A percentile compares a stretch with the other conserved stretches of the same genome.
phyloP scores from a whole-genome alignment of 768 basidiomycete species.

The Austroboletus festivus region DNA sequence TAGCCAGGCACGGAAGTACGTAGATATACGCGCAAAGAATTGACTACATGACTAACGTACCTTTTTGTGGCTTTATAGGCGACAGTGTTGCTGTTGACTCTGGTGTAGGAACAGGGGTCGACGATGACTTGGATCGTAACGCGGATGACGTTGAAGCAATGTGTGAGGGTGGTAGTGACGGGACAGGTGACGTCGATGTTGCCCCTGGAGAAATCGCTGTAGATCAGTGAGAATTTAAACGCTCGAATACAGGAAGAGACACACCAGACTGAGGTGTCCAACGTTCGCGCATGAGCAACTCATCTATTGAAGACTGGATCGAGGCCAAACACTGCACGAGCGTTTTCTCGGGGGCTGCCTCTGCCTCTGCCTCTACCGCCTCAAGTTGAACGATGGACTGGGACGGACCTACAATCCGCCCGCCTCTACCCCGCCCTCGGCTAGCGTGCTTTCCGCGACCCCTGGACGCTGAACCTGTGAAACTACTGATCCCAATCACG shows the following conservation, averaged over 20 bases:
- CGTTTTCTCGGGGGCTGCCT: not conserved
- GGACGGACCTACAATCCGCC: too few relatives aligned
- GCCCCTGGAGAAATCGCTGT: too few relatives aligned
- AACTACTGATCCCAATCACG: slow-evolving; percentile 8
- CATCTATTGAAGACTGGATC: slow-evolving; percentile 21
- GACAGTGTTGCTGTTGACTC: not conserved
- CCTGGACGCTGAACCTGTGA: not conserved
- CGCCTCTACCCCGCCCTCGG: not conserved
- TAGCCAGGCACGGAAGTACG: not conserved
- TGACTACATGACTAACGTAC: slow-evolving; percentile 1
- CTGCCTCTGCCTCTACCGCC: not conserved
- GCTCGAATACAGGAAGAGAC: not conserved
- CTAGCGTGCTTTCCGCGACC: not conserved
- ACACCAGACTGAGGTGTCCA: slow-evolving; percentile 4
- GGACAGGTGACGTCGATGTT: too few relatives aligned
- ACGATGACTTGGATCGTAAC: too few relatives aligned
- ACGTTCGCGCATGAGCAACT: slow-evolving; percentile 11
- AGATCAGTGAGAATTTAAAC: too few relatives aligned
- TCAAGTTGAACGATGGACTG: too few relatives aligned
- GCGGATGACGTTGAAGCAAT: not conserved
- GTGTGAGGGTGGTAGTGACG: too few relatives aligned
- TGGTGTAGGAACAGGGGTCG: not conserved
- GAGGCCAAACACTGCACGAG: slow-evolving; percentile 13
- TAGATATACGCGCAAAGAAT: too few relatives aligned
- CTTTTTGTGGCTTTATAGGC: not conserved